Evolutionary conservation across 306 rosid species (phyloP), one percentile per base, ranked within the genome.

Genomic region (Prunus salicina): DNA sequence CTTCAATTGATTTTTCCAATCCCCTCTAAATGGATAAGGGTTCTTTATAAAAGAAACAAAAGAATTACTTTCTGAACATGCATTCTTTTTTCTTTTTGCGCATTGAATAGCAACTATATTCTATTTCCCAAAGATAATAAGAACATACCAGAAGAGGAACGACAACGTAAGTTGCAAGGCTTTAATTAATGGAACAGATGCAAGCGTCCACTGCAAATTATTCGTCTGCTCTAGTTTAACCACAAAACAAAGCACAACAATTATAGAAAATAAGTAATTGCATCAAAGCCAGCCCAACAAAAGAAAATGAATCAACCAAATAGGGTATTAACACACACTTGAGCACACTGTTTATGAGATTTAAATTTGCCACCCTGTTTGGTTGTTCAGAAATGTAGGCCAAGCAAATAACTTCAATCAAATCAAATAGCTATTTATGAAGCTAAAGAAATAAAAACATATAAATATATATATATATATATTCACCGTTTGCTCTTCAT

Each of bases 191-290:
- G 97, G 97, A 84, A 96, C 88, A 18, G 88, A 83, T 25, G 98
- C 82, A 3, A 96, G 93, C 30, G 93, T 77, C 97, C 93, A 92
- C 78, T 91, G 98, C 91, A 96, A 91, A 83, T 88, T 92, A 88
- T 87, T 90, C 82, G 91, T 81, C 98, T 96, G 99, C 88, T 86
- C 88, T 53, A 88, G 78, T 86, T 68, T 45, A 79, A 82, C 58
- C 78, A 79, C 46, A 80, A 69, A 78, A 72, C 51, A 76, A 76
- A 47, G 41, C 64, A 65, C 20, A 78, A 43, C 6, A 72, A 61
- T 28, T 74, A 74, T 10, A 71, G 60, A 11, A 60, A 60, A 60
- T 78, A 61, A 79, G 46, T 56, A 25, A 63, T 67, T 50, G 69
- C 73, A 77, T 70, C 47, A 70, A 34, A 79, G 43, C 75, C 50